Evolutionary conservation across 108 stramenopile genomes (phyloP), one percentile per base, ranked within the genome.

Genomic region (Cyclotella choctawhatcheeana): DNA sequence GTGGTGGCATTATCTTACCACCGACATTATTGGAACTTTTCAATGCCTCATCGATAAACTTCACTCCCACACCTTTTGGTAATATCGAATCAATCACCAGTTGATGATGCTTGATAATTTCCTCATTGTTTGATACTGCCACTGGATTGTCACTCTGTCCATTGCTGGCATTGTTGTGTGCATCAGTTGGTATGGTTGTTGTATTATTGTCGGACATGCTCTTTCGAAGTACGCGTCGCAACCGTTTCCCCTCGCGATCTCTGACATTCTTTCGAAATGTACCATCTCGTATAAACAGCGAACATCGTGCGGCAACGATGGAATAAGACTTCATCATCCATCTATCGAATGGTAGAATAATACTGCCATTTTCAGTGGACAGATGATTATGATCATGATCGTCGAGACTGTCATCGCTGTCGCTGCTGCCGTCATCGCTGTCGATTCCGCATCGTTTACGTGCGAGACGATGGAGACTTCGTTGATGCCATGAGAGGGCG

Each of bases 21-120:
- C 12, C n/a, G 0, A 30, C 25, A 32, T 16, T 27, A 48, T 37
- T 72, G 0, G 44, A 2, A n/a, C n/a, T n/a, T n/a, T n/a, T n/a
- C 44, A 80, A 62, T 17, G 37, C 71, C 54, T 58, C 71, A 73
- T 80, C 79, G 32, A 80, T 48, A 30, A 80, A 67, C 8, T 71
- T 69, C 56, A 80, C 64, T 20, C 79, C 79, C 40, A 48, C 60
- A n/a, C 79, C 79, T 47, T 47, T 45, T 16, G 79, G 79, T 14
- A 80, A 48, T 51, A 80, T 54, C 25, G 79, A 72, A 55, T 80
- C 52, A 26, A 68, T 63, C n/a, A 55, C 71, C 25, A 63, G 26
- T 58, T 56, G 58, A 63, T 80, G 65, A 30, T 43, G 32, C 13
- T 76, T 67, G 3, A 64, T 63, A n/a, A n/a, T n/a, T n/a, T n/a